Percentiles rank a stretch among this genome's conserved stretches.
phyloP scores from a whole-genome alignment of 306 rosid genomes.

The Cicer judaicum region DNA sequence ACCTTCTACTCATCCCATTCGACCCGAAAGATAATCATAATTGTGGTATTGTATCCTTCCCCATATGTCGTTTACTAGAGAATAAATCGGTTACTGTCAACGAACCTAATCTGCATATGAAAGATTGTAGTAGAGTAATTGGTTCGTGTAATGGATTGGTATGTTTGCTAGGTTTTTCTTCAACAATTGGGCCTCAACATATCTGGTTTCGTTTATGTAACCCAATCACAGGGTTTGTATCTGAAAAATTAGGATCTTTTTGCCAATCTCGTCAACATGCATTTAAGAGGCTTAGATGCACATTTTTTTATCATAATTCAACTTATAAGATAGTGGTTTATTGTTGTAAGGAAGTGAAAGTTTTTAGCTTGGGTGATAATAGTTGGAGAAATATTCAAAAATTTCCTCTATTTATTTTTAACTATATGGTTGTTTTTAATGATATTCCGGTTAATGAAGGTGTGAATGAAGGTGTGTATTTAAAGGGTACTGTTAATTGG shows the following conservation, averaged over 20 bases:
- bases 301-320: neutral
- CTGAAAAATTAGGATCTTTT: neutral
- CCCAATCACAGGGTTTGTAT: neutral
- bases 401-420: neutral
- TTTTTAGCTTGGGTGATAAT: neutral
- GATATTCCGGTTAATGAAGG: neutral
- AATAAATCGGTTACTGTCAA: neutral
- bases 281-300: neutral
- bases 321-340: neutral
- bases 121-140: neutral
- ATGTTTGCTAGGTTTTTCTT: neutral
- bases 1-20: neutral
- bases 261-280: neutral
- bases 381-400: neutral
- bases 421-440: neutral
- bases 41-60: neutral
- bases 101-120: too few species aligned
- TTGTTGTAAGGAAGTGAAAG: neutral
- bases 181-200: neutral
- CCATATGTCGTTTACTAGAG: neutral
- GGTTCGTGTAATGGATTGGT: constrained; percentile 4
- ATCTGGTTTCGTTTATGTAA: neutral
- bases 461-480: neutral
- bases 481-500: neutral
- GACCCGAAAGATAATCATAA: too few species aligned